Evolutionary conservation across 257 asterid species (phyloP).

Genomic region (Solanum pinnatisectum): DNA sequence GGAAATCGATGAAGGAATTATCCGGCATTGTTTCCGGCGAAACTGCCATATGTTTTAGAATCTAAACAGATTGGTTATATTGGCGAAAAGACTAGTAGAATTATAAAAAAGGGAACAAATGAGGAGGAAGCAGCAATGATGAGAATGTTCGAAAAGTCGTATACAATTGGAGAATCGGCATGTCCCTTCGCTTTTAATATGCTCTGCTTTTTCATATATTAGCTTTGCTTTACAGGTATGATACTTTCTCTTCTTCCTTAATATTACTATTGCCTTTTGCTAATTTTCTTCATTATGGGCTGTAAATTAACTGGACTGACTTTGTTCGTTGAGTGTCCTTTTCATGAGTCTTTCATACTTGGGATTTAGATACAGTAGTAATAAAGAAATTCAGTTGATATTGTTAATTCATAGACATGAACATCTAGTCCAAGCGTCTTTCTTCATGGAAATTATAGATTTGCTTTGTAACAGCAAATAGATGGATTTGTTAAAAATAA

Average conservation of each 20-base stretch:
- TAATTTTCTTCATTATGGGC: background rate
- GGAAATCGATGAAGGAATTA: constrained; percentile 45
- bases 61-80: background rate
- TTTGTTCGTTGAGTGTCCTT: background rate
- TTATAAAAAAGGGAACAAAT: background rate
- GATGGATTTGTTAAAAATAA: background rate
- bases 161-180: constrained; percentile 36
- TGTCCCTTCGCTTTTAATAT: constrained; percentile 20
- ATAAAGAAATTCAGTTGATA: too few relatives aligned
- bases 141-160: constrained; percentile 43
- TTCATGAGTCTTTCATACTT: background rate
- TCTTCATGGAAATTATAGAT: background rate
- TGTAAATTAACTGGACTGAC: background rate
- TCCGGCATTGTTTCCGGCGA: constrained; percentile 36
- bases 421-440: too few relatives aligned
- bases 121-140: constrained; percentile 67
- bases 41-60: constrained; percentile 20
- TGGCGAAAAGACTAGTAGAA: background rate
- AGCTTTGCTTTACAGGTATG: constrained; percentile 64
- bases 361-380: too few relatives aligned
- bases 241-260: background rate
- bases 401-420: too few relatives aligned
- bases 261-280: background rate
- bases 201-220: constrained; percentile 17
- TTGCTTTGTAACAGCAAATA: background rate